Base-by-base conservation (phyloP, 78 protist species). In the Monosiga brevicollis region DNA sequence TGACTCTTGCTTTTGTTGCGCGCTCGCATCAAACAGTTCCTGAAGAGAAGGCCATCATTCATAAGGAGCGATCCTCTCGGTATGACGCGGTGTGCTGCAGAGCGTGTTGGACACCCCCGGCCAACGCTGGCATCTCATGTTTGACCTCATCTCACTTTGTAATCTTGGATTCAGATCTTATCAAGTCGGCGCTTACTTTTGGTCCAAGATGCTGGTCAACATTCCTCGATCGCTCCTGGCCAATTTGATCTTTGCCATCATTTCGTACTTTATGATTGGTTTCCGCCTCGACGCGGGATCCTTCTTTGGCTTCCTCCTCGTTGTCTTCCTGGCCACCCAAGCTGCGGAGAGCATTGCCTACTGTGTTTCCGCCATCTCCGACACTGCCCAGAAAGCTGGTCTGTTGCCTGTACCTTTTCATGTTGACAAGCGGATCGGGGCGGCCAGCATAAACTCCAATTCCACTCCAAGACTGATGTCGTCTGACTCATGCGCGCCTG, bases 121-220 rank as follows among this genome's bases (percentile, higher is more conserved):
- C n/a, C n/a, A n/a, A n/a, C n/a, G n/a, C n/a, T n/a, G n/a, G n/a
- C n/a, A n/a, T n/a, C n/a, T n/a, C n/a, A n/a, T n/a, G n/a, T n/a
- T n/a, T n/a, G n/a, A n/a, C n/a, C n/a, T n/a, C n/a, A n/a, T n/a
- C n/a, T n/a, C n/a, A n/a, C n/a, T n/a, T n/a, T n/a, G n/a, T n/a
- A 15, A 49, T 6, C 62, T 6, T 49, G 62, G 37, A n/a, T 2
- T 49, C 42, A 72, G 84, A n/a, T 2, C 81, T 25, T 88, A 88
- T 78, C 70, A 38, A 38, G 35, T 75, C 32, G 9, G 54, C 26
- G 83, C 85, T 41, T 88, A 84, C 81, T 88, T 80, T 36, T 36
- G 37, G 23, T 37, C 89, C 72, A 88, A 88, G 82, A 42, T 2
- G 1, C 22, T 88, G 42, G 20, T 75, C 6, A 84, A 83, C n/a